Evolutionary conservation across 2,329 filamentous ascomycete genomes (phyloP).

Genomic region (Talaromyces marneffei): DNA sequence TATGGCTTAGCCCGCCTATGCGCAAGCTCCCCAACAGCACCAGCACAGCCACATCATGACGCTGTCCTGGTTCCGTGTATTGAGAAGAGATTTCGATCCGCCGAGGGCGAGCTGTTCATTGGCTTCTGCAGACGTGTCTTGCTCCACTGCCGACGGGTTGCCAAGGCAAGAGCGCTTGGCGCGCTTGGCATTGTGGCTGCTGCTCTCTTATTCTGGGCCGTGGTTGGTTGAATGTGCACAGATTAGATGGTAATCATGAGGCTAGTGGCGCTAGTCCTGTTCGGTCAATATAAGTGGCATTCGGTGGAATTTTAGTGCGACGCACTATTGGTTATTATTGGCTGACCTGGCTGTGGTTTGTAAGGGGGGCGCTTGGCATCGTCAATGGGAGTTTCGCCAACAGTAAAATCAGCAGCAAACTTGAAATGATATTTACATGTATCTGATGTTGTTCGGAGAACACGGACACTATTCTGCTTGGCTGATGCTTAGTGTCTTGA

Average conservation of each 20-base stretch:
- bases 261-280: neutral
- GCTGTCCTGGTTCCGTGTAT: neutral
- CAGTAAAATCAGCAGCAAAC: neutral
- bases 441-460: neutral
- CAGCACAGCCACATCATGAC: slow-evolving; percentile 11
- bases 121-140: neutral
- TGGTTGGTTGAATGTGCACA: neutral
- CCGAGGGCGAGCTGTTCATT: neutral
- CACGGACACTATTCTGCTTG: neutral
- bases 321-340: neutral
- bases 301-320: neutral
- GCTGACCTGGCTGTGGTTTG: neutral
- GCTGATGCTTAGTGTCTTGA: neutral
- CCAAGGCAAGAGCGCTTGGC: neutral
- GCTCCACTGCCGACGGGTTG: neutral
- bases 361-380: slow-evolving; percentile 9
- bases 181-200: slow-evolving; percentile 11
- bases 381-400: neutral
- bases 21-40: neutral
- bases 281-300: neutral
- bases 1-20: neutral
- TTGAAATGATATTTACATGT: neutral
- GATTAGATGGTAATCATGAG: neutral
- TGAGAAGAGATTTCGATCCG: neutral
- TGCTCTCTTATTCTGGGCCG: neutral